Evolutionary conservation across 345 rosid genomes (phyloP).

Genomic region (Linum lewisii): DNA sequence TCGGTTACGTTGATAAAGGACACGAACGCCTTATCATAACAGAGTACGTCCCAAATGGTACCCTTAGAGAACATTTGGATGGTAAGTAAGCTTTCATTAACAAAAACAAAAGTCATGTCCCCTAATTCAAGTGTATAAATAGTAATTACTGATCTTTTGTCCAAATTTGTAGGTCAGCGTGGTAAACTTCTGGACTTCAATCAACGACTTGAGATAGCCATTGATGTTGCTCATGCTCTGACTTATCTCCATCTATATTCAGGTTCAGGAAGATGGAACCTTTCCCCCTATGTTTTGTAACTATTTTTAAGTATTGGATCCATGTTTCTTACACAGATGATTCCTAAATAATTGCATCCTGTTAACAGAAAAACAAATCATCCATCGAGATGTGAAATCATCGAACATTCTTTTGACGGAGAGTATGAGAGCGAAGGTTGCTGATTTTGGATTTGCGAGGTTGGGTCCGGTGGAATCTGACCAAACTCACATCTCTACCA

Average conservation of each 20-base stretch:
- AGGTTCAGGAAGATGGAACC: constrained; percentile 31
- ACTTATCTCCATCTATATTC: constrained; percentile 87
- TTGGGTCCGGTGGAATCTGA: constrained; percentile 56
- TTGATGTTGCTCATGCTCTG: constrained; percentile 91
- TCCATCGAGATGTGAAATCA: constrained; percentile 91
- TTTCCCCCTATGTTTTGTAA: neutral
- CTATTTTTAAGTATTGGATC: neutral
- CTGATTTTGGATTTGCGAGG: constrained; percentile 93
- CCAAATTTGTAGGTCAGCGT: constrained; percentile 37
- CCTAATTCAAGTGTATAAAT: constrained; percentile 4
- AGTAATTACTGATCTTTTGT: constrained; percentile 3
- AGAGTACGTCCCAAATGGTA: constrained; percentile 83
- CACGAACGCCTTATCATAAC: constrained; percentile 86
- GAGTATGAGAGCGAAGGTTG: constrained; percentile 90
- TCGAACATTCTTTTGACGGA: constrained; percentile 90
- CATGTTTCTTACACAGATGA: constrained; percentile 2
- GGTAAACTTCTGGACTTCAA: constrained; percentile 73
- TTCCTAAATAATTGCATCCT: constrained; percentile 7
- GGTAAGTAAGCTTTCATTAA: constrained; percentile 38
- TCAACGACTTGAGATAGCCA: constrained; percentile 85
- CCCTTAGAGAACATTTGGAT: constrained; percentile 91
- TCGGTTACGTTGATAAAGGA: constrained; percentile 76
- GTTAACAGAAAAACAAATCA: constrained; percentile 71
- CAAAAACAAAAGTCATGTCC: neutral
- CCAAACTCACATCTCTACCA: constrained; percentile 67